Evolutionary conservation across 768 basidiomycete species (phyloP).

Genomic region (Tulasnella sp.): DNA sequence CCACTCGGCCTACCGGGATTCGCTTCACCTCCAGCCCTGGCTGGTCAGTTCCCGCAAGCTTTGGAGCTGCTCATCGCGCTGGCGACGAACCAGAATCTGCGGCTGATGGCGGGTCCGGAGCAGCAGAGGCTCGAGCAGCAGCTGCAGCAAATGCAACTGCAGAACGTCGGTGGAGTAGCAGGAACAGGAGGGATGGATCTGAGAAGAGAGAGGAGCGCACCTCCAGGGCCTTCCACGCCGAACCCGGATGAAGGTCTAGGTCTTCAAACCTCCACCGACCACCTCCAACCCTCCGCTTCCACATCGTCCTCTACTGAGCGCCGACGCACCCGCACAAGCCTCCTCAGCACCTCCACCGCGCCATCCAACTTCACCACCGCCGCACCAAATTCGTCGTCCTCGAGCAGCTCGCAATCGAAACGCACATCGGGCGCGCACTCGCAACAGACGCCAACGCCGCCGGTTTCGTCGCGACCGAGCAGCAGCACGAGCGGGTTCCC

Average conservation of each 20-base stretch:
- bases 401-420: background rate
- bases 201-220: no score
- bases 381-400: no score
- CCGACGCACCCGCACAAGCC: no score
- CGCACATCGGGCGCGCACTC: background rate
- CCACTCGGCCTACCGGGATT: no score
- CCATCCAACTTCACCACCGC: no score
- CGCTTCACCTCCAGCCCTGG: background rate
- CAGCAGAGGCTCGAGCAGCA: background rate
- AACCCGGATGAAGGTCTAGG: no score
- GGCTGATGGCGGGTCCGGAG: background rate
- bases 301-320: background rate
- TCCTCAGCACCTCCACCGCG: no score
- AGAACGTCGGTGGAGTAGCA: no score
- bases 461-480: background rate
- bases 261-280: no score
- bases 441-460: background rate
- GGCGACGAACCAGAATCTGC: background rate
- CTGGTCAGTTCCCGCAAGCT: no score
- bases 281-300: background rate
- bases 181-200: no score
- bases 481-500: background rate
- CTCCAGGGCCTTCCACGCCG: no score
- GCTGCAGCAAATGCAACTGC: background rate
- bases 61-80: background rate